Evolutionary conservation across 2,329 filamentous ascomycete species (phyloP).

Genomic region (Penicillium sp.): DNA sequence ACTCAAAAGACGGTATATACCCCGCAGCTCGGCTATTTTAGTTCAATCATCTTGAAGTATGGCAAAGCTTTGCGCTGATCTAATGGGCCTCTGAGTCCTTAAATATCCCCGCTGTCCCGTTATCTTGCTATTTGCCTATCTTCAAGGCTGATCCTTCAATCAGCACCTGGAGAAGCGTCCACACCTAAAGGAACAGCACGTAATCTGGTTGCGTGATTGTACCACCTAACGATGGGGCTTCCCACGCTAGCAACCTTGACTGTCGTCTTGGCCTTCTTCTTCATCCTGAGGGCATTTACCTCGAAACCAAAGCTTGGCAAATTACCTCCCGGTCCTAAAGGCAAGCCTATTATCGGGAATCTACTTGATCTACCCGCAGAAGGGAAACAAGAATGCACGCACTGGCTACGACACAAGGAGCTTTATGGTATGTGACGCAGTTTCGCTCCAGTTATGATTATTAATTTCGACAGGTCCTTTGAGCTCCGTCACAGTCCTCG

Average conservation of each 20-base stretch:
- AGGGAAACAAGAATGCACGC: conserved; percentile 41
- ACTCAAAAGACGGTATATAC: neutral
- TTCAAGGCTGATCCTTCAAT: neutral
- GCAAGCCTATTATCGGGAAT: conserved; percentile 53
- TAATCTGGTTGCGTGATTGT: neutral
- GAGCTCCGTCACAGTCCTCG: conserved; percentile 40
- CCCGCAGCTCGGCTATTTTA: neutral
- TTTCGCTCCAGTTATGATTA: neutral
- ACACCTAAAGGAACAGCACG: neutral
- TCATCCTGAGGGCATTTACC: neutral
- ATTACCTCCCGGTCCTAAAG: conserved; percentile 54
- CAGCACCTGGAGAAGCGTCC: neutral
- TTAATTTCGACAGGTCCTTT: conserved; percentile 31
- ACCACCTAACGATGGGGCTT: neutral
- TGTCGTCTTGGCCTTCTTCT: neutral
- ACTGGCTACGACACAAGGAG: conserved; percentile 40
- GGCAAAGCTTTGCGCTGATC: neutral
- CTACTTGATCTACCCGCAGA: conserved; percentile 48
- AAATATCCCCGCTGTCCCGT: neutral
- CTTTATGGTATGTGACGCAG: neutral
- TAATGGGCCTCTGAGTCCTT: neutral
- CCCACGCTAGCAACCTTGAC: neutral
- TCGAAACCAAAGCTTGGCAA: neutral
- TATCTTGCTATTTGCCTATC: neutral
- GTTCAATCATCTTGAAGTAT: neutral